A percentile compares a stretch with the other conserved stretches of the same genome.
Conservation (phyloP, 1,284 basidiomycete species). For the Tetrapyrgos nigripes region DNA sequence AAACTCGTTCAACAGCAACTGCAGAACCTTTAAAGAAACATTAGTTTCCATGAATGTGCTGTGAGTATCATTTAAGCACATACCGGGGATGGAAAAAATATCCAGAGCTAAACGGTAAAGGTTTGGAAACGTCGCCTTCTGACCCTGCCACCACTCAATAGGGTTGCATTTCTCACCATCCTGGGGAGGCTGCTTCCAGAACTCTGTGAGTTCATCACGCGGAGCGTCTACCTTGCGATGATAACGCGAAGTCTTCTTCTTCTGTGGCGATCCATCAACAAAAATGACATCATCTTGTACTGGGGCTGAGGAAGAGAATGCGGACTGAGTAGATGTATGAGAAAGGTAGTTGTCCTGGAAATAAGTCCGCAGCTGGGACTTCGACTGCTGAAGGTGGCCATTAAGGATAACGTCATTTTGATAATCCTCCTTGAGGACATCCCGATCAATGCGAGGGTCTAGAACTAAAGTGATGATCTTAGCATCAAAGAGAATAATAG, state of each 20-base stretch:
- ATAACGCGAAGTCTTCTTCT: conserved; percentile 1
- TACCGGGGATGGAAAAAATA: conserved; percentile 19
- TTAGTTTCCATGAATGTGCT: not conserved
- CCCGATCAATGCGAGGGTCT: conserved; percentile 31
- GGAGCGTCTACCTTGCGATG: not conserved
- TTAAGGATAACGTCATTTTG: conserved; percentile 16
- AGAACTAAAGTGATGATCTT: conserved; percentile 27
- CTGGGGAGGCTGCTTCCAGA: too few relatives aligned
- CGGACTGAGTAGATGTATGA: not conserved
- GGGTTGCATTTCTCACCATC: too few relatives aligned
- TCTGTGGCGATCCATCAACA: not conserved
- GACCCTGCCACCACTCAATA: not conserved
- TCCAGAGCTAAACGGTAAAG: conserved; percentile 14
- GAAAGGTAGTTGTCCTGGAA: conserved; percentile 16
- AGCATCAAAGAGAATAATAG: not conserved
- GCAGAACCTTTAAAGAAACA: conserved; percentile 25
- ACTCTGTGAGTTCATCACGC: not conserved
- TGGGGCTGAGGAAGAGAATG: not conserved
- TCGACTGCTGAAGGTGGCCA: conserved; percentile 18
- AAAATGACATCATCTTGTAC: not conserved
- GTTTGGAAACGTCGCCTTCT: not conserved
- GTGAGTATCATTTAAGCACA: not conserved
- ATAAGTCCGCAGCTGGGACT: conserved; percentile 17
- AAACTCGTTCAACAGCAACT: conserved; percentile 28
- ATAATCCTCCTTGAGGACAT: conserved; percentile 28